Conservation (phyloP, 2,329 filamentous ascomycete genomes). For the Albophoma yamanashiensis region DNA sequence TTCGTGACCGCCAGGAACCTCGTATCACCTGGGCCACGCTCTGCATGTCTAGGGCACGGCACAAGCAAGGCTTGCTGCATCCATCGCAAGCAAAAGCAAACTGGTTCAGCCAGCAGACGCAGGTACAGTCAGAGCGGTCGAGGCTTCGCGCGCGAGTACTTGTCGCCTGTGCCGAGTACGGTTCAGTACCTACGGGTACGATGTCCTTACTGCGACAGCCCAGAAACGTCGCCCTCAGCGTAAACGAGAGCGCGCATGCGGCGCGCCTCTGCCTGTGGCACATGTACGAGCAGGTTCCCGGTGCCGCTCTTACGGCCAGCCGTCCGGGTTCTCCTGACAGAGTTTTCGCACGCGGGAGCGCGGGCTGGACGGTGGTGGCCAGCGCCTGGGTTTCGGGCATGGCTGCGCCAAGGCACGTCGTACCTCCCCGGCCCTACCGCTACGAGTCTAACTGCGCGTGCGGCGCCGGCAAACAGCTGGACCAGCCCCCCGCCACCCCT, state of each 20-base stretch:
- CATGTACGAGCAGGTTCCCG: constrained; percentile 3
- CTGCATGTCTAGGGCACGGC: constrained; percentile 1
- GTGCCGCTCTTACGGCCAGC: constrained; percentile 11
- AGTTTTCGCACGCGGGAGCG: constrained; percentile 13
- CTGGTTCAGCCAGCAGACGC: background rate
- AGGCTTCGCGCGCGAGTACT: background rate
- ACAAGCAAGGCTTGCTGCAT: constrained; percentile 2
- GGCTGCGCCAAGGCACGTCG: background rate
- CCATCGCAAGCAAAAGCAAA: background rate
- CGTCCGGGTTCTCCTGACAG: constrained; percentile 19
- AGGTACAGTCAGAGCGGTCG: constrained; percentile 1
- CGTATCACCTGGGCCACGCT: background rate
- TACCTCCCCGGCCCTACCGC: background rate
- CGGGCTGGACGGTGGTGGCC: background rate
- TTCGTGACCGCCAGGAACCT: background rate
- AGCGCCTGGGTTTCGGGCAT: background rate
- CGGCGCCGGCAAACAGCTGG: background rate
- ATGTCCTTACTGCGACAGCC: background rate
- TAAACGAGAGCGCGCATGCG: background rate
- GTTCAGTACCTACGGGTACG: too few relatives aligned
- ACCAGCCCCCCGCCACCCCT: background rate
- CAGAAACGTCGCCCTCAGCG: background rate
- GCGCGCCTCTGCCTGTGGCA: constrained; percentile 6
- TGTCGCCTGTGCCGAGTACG: too few relatives aligned
- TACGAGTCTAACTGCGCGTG: too few relatives aligned